phyloP scores from a whole-genome alignment of 257 asterid species.

The Scutellaria galericulata region DNA sequence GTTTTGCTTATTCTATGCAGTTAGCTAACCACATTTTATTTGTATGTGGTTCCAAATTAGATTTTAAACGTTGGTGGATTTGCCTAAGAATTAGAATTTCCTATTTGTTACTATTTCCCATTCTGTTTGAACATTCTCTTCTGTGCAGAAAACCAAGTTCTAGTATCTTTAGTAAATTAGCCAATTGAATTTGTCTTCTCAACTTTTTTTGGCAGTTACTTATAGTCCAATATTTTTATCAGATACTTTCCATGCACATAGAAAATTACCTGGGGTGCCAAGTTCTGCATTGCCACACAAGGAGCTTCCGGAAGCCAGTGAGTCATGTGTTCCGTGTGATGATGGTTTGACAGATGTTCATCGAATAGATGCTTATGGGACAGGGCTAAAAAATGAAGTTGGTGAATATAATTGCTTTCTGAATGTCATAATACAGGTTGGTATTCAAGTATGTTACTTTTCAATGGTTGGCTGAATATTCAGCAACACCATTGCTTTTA shows the following conservation, averaged over 20 bases:
- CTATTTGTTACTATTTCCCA: conserved; percentile 4
- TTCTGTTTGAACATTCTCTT: conserved; percentile 1
- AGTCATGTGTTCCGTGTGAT: conserved; percentile 41
- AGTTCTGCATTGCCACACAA: conserved; percentile 45
- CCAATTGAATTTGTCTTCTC: conserved; percentile 1
- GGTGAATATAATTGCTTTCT: conserved; percentile 98
- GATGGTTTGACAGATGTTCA: conserved; percentile 43
- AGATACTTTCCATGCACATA: conserved; percentile 64
- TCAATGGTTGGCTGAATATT: conserved; percentile 19
- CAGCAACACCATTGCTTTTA: conserved; percentile 14
- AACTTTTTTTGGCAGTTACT: conserved; percentile 20
- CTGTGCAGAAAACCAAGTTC: background rate
- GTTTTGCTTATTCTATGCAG: background rate
- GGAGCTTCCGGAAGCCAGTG: conserved; percentile 47
- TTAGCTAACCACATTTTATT: conserved; percentile 8
- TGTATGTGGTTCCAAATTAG: background rate
- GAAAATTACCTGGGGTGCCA: conserved; percentile 49
- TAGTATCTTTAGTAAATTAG: background rate
- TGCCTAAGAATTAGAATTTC: background rate
- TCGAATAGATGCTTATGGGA: conserved; percentile 69
- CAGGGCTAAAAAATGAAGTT: conserved; percentile 89
- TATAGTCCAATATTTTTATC: conserved; percentile 36
- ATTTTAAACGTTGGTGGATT: conserved; percentile 7
- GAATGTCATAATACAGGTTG: conserved; percentile 97
- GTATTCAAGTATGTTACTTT: conserved; percentile 22